phyloP scores from a whole-genome alignment of 495 filamentous ascomycete species.

The Penicillium cinerascens region DNA sequence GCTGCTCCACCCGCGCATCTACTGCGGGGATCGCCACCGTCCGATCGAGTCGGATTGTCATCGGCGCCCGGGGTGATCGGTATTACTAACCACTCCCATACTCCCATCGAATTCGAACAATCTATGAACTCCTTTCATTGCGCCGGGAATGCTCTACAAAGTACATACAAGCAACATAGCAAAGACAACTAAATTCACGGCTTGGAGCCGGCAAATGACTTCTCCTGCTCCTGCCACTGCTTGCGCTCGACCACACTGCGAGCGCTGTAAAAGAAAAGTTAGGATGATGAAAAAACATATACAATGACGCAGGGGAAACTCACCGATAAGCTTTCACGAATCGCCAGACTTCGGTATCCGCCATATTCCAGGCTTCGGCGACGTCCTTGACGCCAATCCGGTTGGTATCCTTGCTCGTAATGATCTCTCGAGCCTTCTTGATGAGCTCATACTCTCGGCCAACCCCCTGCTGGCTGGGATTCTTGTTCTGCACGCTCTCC shows the following conservation, averaged over 20 bases:
- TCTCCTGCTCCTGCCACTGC: constrained; percentile 47
- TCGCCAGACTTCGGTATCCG: constrained; percentile 89
- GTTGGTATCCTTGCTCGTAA: constrained; percentile 37
- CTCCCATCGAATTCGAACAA: neutral
- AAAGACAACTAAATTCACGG: constrained; percentile 16
- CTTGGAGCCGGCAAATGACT: constrained; percentile 35
- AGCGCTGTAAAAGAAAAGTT: constrained; percentile 24
- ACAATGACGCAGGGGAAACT: constrained; percentile 1
- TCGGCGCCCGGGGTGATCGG: neutral
- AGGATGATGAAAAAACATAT: constrained; percentile 10
- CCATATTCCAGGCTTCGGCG: constrained; percentile 89
- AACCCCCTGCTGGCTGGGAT: constrained; percentile 46
- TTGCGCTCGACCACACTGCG: constrained; percentile 44
- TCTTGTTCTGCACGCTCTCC: constrained; percentile 36
- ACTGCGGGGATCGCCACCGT: constrained; percentile 46
- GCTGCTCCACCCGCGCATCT: constrained; percentile 15
- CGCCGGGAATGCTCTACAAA: constrained; percentile 17
- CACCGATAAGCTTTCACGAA: constrained; percentile 73
- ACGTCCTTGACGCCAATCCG: constrained; percentile 50
- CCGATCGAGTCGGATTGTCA: constrained; percentile 24
- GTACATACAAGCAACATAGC: constrained; percentile 12
- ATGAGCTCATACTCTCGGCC: constrained; percentile 59
- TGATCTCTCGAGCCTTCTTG: constrained; percentile 52
- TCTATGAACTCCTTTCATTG: neutral
- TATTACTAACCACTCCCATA: constrained; percentile 17